A percentile compares a stretch with the other conserved stretches of the same genome.
Evolutionary conservation across 1,139 yeast species (phyloP).

Genomic region (Sugiyamaella japonica): DNA sequence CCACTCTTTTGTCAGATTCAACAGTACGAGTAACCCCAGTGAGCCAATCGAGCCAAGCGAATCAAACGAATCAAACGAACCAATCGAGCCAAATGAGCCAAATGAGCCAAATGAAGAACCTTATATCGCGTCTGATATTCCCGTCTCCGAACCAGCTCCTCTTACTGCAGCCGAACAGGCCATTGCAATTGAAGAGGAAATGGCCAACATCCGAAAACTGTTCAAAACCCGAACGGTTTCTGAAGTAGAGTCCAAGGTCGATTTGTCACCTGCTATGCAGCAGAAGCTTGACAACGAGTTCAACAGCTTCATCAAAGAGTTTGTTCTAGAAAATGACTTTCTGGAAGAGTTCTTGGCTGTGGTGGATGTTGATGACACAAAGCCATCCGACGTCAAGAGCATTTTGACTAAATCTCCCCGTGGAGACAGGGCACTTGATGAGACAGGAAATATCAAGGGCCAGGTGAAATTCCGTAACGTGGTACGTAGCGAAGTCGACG

Average conservation of each 20-base stretch:
- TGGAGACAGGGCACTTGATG: conserved; percentile 14
- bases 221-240: conserved; percentile 17
- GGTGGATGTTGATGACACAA: conserved; percentile 20
- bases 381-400: conserved; percentile 16
- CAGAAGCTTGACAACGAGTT: conserved; percentile 35
- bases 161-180: conserved; percentile 3
- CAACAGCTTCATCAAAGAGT: conserved; percentile 35
- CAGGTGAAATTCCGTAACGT: conserved; percentile 42
- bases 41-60: neutral
- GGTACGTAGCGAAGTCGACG: conserved; percentile 39
- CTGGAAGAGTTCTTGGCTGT: conserved; percentile 24
- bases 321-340: conserved; percentile 35
- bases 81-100: no score
- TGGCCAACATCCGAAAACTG: conserved; percentile 17
- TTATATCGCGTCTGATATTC: neutral
- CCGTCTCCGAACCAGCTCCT: neutral
- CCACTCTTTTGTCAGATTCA: neutral
- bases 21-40: conserved; percentile 3
- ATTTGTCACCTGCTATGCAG: conserved; percentile 34
- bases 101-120: neutral
- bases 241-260: conserved; percentile 20
- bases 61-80: no score
- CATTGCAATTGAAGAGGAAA: conserved; percentile 14
- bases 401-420: conserved; percentile 17
- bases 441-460: conserved; percentile 34